Evolutionary conservation across 257 asterid species (phyloP), one percentile per base, ranked within the genome.

Genomic region (Fraxinus americana): DNA sequence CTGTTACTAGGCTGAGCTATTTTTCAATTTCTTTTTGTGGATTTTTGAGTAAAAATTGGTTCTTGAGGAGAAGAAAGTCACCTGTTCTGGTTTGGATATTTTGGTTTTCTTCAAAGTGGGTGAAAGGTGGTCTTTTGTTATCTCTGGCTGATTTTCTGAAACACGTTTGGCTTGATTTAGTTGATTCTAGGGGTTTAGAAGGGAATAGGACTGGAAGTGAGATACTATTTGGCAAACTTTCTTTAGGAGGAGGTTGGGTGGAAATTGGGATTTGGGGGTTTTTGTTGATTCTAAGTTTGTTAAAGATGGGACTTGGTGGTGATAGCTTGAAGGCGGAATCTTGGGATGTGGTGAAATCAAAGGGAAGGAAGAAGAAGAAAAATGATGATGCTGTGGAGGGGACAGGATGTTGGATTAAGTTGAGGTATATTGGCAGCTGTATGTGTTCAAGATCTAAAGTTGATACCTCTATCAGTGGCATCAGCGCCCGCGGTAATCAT

Each of bases 391-490:
- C 23, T 67, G 86, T 41, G 77, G 86, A 79, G 80, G 81, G 61
- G 81, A 74, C 78, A 76, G 87, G 92, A 1, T 86, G 92, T 76
- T 89, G 90, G 85, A 61, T 89, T 76, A 84, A 87, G 85, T 86
- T 88, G 41, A 83, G 90, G 71, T 79, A 84, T 81, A 71, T 91
- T 78, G 80, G 89, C 75, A 78, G 84, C 84, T 91, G 92, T 84
- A 80, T 88, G 65, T 65, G 86, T 72, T 90, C 97, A 80, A 91
- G 90, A 87, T 83, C 94, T 84, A 89, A 91, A 83, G 90, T 88
- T 73, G 97, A 91, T 81, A 88, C 78, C 85, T 87, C 97, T 43
- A 66, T 80, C 36, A 88, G 91, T 81, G 84, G 88, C 82, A 82
- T 85, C 86, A 84, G 84, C 69, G 79, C 88, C 74, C 88, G 72